These are phyloP conservation scores for Lactarius psammicola DNA, from an alignment of 768 basidiomycete species.

Conservation along the genomic window DNA sequence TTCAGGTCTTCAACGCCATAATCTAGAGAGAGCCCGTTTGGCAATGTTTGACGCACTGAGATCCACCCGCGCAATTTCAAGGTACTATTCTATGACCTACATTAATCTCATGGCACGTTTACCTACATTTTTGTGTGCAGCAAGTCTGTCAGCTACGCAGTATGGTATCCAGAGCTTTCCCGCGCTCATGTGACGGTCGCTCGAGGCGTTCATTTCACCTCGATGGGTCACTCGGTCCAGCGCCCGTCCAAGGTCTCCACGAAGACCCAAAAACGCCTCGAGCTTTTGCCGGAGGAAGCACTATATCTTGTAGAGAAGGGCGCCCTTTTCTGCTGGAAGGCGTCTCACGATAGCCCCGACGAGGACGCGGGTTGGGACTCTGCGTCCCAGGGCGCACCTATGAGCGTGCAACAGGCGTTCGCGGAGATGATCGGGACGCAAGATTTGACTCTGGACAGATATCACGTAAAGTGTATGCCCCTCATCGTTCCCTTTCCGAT, in stretches of 20 bases:
- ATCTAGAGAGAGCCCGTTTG: slow-evolving; percentile 71
- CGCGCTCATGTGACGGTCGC: slow-evolving; percentile 67
- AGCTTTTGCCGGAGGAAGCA: slow-evolving; percentile 92
- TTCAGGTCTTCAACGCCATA: slow-evolving; percentile 75
- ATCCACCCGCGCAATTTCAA: slow-evolving; percentile 70
- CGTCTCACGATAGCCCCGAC: slow-evolving; percentile 33
- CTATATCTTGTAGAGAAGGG: slow-evolving; percentile 93
- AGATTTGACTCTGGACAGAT: slow-evolving; percentile 76
- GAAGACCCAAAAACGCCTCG: slow-evolving; percentile 63
- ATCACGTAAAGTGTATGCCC: slow-evolving; percentile 59
- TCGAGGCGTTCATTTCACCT: slow-evolving; percentile 80
- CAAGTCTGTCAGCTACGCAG: slow-evolving; percentile 74
- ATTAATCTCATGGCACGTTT: background rate
- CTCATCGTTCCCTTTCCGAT: background rate
- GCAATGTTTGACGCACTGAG: slow-evolving; percentile 87
- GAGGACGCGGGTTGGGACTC: slow-evolving; percentile 41
- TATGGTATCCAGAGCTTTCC: slow-evolving; percentile 69
- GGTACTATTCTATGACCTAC: slow-evolving; percentile 44
- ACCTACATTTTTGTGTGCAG: slow-evolving; percentile 38
- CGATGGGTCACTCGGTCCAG: slow-evolving; percentile 78
- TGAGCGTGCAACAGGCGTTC: slow-evolving; percentile 91
- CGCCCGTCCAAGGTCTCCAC: slow-evolving; percentile 39
- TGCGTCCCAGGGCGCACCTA: slow-evolving; percentile 58
- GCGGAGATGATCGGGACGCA: slow-evolving; percentile 79
- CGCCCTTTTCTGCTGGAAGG: slow-evolving; percentile 79